These are phyloP conservation scores for Penicillium occitanis DNA, from an alignment of 2,329 filamentous ascomycete genomes.

Conservation along the genomic window DNA sequence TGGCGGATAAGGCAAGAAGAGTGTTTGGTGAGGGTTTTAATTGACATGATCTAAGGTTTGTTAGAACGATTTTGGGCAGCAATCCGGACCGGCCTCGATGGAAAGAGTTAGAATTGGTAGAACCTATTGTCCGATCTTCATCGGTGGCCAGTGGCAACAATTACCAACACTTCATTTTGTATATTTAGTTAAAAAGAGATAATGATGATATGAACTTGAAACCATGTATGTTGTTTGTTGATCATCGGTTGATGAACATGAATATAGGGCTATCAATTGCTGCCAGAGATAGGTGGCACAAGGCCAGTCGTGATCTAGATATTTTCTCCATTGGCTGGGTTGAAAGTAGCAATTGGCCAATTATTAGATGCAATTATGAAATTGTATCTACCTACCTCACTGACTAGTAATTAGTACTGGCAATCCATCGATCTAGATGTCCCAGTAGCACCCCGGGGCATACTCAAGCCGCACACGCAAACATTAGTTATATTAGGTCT, in stretches of 20 bases:
- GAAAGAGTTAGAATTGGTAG: neutral
- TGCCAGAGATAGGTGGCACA: neutral
- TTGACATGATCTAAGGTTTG: conserved; percentile 9
- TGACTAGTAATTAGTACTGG: neutral
- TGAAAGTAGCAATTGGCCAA: neutral
- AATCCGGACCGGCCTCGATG: conserved; percentile 14
- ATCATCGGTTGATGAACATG: neutral
- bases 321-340: neutral
- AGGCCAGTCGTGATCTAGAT: neutral
- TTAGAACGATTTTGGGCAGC: conserved; percentile 20
- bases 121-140: neutral
- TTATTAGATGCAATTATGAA: neutral
- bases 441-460: neutral
- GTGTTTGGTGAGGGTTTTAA: conserved; percentile 7
- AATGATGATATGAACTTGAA: no score
- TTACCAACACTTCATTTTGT: neutral
- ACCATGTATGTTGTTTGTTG: neutral
- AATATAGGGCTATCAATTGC: neutral
- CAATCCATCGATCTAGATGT: neutral
- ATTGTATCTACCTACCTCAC: neutral
- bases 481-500: neutral
- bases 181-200: neutral
- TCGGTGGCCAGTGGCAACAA: neutral
- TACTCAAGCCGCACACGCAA: neutral
- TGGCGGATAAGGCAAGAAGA: neutral